These are phyloP conservation scores for Laguncularia racemosa DNA, from an alignment of 345 rosid genomes.

Conservation along the genomic window DNA sequence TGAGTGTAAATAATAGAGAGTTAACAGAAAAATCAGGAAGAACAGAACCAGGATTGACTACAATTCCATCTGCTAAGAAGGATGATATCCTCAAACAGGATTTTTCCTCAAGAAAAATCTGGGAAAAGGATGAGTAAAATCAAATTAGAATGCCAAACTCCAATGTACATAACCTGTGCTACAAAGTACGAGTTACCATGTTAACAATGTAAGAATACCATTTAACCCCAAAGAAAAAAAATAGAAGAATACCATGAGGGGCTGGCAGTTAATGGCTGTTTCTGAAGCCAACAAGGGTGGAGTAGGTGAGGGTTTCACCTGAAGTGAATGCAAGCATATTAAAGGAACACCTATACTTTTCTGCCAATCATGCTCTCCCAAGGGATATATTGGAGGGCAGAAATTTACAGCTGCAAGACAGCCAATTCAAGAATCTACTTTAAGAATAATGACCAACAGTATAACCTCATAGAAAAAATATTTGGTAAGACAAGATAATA, in stretches of 20 bases:
- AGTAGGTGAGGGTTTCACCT: conserved; percentile 82
- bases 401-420: conserved; percentile 53
- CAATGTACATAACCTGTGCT: background rate
- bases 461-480: background rate
- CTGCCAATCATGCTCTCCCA: conserved; percentile 68
- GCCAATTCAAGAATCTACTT: background rate
- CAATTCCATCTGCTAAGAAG: conserved; percentile 92
- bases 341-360: conserved; percentile 54
- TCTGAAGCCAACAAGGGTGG: conserved; percentile 79
- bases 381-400: conserved; percentile 86
- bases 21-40: conserved; percentile 73
- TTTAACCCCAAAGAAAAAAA: background rate
- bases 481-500: conserved; percentile 17
- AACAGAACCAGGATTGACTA: conserved; percentile 72
- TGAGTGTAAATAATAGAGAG: conserved; percentile 51
- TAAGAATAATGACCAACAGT: conserved; percentile 1
- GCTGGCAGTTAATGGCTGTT: conserved; percentile 85
- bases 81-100: conserved; percentile 92
- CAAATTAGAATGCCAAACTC: conserved; percentile 11
- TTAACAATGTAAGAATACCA: no score
- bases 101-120: conserved; percentile 97
- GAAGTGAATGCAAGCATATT: conserved; percentile 76
- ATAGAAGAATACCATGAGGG: conserved; percentile 63
- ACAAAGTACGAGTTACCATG: no score
- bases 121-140: conserved; percentile 17